Base-by-base conservation (phyloP, 2,329 filamentous ascomycete species). In the Podosphaera aphanis region DNA sequence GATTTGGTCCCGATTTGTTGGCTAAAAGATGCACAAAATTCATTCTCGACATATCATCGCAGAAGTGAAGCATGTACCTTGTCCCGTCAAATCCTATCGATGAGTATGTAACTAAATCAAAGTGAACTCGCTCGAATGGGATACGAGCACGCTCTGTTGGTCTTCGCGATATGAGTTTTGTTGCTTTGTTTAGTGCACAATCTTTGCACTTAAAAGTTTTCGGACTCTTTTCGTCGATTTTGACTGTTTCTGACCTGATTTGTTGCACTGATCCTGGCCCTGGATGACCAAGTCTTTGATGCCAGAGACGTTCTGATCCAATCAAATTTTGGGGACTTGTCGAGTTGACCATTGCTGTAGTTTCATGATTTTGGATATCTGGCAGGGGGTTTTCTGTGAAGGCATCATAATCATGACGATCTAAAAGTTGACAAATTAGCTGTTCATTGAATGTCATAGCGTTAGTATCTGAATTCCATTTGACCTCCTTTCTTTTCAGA, bases 141-240 rank as follows among this genome's bases (percentile, higher is more conserved):
- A 42, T 20, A 15, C 11, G 3, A 29, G n/a, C 2, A 42, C 40
- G 40, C n/a, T 42, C 40, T 10, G n/a, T 27, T 27, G 40, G 40
- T 42, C 40, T 18, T n/a, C 20, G 20, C 18, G 20, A 42, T 27
- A 42, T 29, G 3, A 42, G n/a, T 27, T 42, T 29, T 29, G 20
- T 42, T 2, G 40, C 40, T 42, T 42, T 42, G 16, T 42, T 42
- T 11, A 42, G 40, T 42, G 40, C 40, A 42, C 40, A 42, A n/a
- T 20, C 40, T 27, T 42, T n/a, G 25, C 40, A 42, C 25, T 42
- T n/a, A 42, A 20, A 20, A n/a, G 40, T 42, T 16, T 42, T 42
- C 15, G 40, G 20, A 42, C 40, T 21, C 10, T 42, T 29, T 29
- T 42, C 15, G n/a, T 11, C 2, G 19, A 42, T 42, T 29, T 42